A percentile compares a stretch with the other conserved stretches of the same genome.
These are phyloP conservation scores for Yamadazyma oceani DNA, from an alignment of 1,139 yeast species.

Conservation along the genomic window DNA sequence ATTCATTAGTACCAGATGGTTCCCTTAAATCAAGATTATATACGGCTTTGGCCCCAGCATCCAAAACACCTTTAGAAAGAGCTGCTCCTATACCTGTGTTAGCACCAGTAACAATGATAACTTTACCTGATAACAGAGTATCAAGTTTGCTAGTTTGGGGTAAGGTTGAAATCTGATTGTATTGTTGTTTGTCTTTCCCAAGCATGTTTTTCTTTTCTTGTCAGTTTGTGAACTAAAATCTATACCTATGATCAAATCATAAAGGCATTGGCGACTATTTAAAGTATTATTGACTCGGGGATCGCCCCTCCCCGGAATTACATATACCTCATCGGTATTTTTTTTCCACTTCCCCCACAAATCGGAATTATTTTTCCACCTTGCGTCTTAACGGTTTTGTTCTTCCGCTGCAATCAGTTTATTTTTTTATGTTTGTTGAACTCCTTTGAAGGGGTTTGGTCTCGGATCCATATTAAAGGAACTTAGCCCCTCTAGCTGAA, in stretches of 20 bases:
- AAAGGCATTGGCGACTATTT: too few species aligned
- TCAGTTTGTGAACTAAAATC: neutral
- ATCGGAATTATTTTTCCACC: too few species aligned
- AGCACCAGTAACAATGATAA: slow-evolving; percentile 34
- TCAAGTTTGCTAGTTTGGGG: slow-evolving; percentile 9
- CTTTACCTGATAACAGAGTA: slow-evolving; percentile 19
- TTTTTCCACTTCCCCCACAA: too few species aligned
- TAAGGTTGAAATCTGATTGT: slow-evolving; percentile 9
- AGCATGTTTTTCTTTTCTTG: slow-evolving; percentile 7
- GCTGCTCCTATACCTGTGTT: slow-evolving; percentile 63
- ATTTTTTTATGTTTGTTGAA: too few species aligned
- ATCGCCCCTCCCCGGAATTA: too few species aligned
- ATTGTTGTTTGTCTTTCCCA: slow-evolving; percentile 13
- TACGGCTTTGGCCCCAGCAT: slow-evolving; percentile 13
- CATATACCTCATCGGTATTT: too few species aligned
- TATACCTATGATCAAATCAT: neutral
- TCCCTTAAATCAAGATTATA: slow-evolving; percentile 11
- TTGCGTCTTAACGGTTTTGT: too few species aligned
- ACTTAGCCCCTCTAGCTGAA: too few species aligned
- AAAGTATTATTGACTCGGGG: too few species aligned
- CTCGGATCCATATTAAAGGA: too few species aligned
- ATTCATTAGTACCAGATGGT: slow-evolving; percentile 11
- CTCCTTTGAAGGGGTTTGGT: too few species aligned
- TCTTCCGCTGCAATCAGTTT: neutral
- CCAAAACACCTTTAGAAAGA: slow-evolving; percentile 45